A percentile compares a stretch with the other conserved stretches of the same genome.
Evolutionary conservation across 768 basidiomycete genomes (phyloP).

Genomic region (Gloeophyllum trabeum): DNA sequence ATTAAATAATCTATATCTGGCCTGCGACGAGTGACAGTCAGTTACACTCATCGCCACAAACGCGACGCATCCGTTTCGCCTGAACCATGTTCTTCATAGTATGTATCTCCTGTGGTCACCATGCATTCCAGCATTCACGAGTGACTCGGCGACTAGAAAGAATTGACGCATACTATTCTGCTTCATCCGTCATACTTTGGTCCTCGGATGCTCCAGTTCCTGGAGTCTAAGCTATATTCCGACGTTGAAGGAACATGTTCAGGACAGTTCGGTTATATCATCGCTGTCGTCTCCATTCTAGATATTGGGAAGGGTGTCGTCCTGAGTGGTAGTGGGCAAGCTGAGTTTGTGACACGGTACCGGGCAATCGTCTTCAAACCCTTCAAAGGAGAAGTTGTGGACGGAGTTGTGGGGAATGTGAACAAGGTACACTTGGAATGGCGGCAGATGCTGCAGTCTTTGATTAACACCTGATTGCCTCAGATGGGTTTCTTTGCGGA

Average conservation of each 20-base stretch:
- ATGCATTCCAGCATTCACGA: neutral
- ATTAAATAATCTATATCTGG: too few species aligned
- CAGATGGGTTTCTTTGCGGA: conserved; percentile 99
- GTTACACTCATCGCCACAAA: too few species aligned
- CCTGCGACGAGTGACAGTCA: too few species aligned
- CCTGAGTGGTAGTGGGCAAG: conserved; percentile 84
- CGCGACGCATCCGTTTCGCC: too few species aligned
- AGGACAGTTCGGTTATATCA: conserved; percentile 91
- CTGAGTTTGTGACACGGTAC: conserved; percentile 91
- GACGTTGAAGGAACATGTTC: conserved; percentile 98
- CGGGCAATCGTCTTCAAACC: conserved; percentile 98
- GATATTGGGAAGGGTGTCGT: conserved; percentile 93
- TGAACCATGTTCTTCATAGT: conserved; percentile 62
- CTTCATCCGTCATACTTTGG: conserved; percentile 98
- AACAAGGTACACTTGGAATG: conserved; percentile 66
- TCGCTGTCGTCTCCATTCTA: conserved; percentile 81
- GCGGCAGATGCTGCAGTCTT: too few species aligned
- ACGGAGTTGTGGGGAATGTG: conserved; percentile 91
- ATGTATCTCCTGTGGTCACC: conserved; percentile 18
- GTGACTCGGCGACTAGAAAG: conserved; percentile 49
- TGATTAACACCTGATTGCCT: too few species aligned
- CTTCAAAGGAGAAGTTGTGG: conserved; percentile 99
- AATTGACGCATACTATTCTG: conserved; percentile 93
- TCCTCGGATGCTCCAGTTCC: conserved; percentile 86
- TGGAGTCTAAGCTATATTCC: conserved; percentile 86